Base-by-base conservation (phyloP, 306 rosid species). In the Delonix regia region DNA sequence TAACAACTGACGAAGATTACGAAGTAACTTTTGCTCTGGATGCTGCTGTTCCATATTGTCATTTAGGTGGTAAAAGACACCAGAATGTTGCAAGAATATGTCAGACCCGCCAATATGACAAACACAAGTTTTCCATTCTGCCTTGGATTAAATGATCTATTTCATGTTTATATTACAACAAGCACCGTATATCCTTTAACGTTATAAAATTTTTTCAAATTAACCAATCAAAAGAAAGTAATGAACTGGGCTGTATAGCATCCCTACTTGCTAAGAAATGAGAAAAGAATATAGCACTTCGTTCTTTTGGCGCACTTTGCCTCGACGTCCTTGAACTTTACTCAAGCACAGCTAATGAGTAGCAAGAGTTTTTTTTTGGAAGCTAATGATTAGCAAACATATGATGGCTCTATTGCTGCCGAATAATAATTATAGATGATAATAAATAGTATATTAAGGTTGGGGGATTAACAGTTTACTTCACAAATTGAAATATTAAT, bases 1-100 rank as follows among this genome's bases (percentile, higher is more conserved):
- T 10, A 60, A 5, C 34, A 25, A 49, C 70, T 16, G 69, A 27
- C 27, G 69, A 51, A 77, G 41, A 30, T 36, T 33, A 61, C 83
- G 70, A 83, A 2, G 75, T 12, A 21, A 12, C 18, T 5, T 74
- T 68, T 36, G 22, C n/a, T 67, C 34, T 2, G 28, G 56, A 47
- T 49, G 73, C 81, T 34, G 63, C 64, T 44, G 55, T 73, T 70
- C 49, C 33, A 30, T 30, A 30, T 1, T 30, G 65, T 2, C 55
- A 42, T 73, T 72, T 42, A 67, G 38, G 62, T 65, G 24, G 38
- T 48, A 71, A 49, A 27, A 15, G 39, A 49, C 55, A 16, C 51
- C 51, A 4, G 18, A 25, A 28, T 45, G 48, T 30, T 49, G 22
- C 65, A 10, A 12, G 55, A 0, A 4, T 39, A 4, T 39, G 5